Evolutionary conservation across 176 grass and related monocot genomes (phyloP), one percentile per base, ranked within the genome.

Genomic region (Carex cristatella): DNA sequence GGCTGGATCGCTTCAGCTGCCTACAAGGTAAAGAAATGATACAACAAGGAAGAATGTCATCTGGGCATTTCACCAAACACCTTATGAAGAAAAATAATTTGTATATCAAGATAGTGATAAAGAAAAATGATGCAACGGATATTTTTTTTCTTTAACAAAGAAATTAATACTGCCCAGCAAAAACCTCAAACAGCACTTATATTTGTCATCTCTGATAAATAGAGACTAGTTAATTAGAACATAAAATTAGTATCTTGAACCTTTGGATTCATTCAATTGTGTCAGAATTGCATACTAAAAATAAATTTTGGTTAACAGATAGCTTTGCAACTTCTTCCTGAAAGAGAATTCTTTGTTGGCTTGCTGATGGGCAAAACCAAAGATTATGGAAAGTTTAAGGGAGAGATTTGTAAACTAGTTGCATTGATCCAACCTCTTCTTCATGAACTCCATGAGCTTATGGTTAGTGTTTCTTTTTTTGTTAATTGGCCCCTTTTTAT

Each of bases 1-100:
- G 96, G 96, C 19, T 95, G 96, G 96, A 95, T 98, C 48, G 87
- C 96, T 54, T 94, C 93, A 18, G 96, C 96, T 28, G 93, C 96
- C 44, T 98, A 85, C 33, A 98, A 95, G 91, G 96, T 98, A 66
- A 44, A 62, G 5, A 15, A 42, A 19, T 10, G 8, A 40, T 13
- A n/a, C 13, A 32, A 0, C 71, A 48, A 30, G 79, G 2, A 69
- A 0, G 4, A 7, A 74, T n/a, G 15, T 74, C 44, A 1, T 2
- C 12, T 15, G 3, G 70, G 13, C 3, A 53, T 49, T 69, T 74
- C 19, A 74, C 12, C 10, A 0, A n/a, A 30, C 4, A 15, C 4
- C 12, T 38, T 69, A 32, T 69, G 1, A 37, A 37, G 65, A 69
- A 84, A 69, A 14, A 38, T 10, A 3, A 51, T 51, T 51, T 53